Evolutionary conservation across 2,329 filamentous ascomycete genomes (phyloP).

Genomic region (Epichloe bromicola): DNA sequence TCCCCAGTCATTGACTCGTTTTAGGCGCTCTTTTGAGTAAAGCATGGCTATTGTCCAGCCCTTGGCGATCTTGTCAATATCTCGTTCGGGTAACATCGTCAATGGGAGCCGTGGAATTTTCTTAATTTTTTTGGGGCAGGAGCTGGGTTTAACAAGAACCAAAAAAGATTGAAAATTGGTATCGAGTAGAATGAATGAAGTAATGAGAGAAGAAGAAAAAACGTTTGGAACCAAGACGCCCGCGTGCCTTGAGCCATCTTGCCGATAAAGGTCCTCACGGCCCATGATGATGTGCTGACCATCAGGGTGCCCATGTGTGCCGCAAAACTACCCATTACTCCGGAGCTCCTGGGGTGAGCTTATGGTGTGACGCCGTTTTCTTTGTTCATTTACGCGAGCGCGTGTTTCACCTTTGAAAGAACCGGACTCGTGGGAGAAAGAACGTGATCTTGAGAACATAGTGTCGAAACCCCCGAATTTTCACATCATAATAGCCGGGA

Average conservation of each 20-base stretch:
- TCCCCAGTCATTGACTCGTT: slow-evolving; percentile 19
- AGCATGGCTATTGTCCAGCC: slow-evolving; percentile 25
- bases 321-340: neutral
- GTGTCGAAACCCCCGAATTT: too few species aligned
- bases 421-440: too few species aligned
- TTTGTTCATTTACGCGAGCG: too few species aligned
- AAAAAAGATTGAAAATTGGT: neutral
- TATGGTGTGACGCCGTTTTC: too few species aligned
- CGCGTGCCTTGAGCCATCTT: neutral
- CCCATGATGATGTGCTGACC: neutral
- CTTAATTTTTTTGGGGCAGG: too few species aligned
- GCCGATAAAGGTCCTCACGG: slow-evolving; percentile 5
- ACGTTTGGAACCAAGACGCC: neutral
- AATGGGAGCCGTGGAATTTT: slow-evolving; percentile 6
- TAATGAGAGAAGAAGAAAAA: neutral
- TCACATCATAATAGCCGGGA: too few species aligned
- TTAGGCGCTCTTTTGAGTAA: slow-evolving; percentile 22
- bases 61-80: slow-evolving; percentile 22
- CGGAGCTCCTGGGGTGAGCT: neutral
- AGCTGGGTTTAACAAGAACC: neutral
- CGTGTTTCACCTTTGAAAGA: too few species aligned
- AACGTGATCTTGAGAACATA: too few species aligned
- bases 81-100: slow-evolving; percentile 14
- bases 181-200: neutral
- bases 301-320: neutral